Evolutionary conservation across 176 grass and related monocot species (phyloP), one percentile per base, ranked within the genome.

Genomic region (Saccharum spontaneum): DNA sequence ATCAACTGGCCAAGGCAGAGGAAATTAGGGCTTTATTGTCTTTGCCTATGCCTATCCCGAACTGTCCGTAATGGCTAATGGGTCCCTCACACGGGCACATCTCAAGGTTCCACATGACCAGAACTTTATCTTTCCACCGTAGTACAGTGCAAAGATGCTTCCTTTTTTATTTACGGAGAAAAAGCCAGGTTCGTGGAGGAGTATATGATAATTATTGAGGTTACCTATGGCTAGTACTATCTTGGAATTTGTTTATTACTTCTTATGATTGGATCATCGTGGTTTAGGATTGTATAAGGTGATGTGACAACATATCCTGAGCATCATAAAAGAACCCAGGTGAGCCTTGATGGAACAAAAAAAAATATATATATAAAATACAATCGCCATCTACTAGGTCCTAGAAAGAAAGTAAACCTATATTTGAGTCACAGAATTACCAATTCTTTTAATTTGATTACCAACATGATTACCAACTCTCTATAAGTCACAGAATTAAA

Each of bases 271-370:
- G 43, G 57, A 33, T 33, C 31, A 75, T 70, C 40, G 39, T 10
- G 30, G 40, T 36, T 37, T 13, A 79, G 10, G 45, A 68, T 67
- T 61, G 3, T 18, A 7, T 68, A 75, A 14, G 17, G 46, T 65
- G 79, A 69, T 59, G 71, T 26, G 85, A 60, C 62, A 76, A 76
- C 36, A 46, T 59, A 76, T 67, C 12, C 17, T 60, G 69, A 60
- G 16, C 64, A 69, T 44, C 39, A 46, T 6, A 22, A 46, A 24
- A 22, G 31, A 67, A 67, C n/a, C 61, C 1, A 7, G 10, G 36
- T 24, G 10, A 10, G 46, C 46, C 46, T 48, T 13, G 13, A 48
- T 48, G 46, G 46, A 48, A 48, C 44, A 46, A 46, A 46, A 33
- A 33, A 33, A 45, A 45, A n/a, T n/a, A n/a, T n/a, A 33, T 33